Evolutionary conservation across 495 filamentous ascomycete genomes (phyloP), one percentile per base, ranked within the genome.

Genomic region (Neurospora sublineolata): DNA sequence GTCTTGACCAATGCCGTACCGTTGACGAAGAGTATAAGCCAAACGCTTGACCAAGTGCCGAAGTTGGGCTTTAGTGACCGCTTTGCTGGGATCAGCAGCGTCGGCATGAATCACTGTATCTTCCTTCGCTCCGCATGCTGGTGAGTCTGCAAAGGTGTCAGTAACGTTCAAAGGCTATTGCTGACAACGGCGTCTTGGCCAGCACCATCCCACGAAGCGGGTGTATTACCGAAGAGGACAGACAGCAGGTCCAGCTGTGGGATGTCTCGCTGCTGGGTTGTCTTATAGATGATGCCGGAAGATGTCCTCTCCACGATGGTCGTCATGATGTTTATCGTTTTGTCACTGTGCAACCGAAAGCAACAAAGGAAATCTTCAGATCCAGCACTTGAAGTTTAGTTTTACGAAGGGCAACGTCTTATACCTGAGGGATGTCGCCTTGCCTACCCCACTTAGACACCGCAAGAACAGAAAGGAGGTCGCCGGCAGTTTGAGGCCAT

Each of bases 251-350:
- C 73, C 12, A 72, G 67, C 20, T 71, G 38, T 3, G 73, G 73
- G 8, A 70, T 12, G 40, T 71, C 42, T n/a, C 73, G 60, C 7
- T 40, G 44, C 38, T 75, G 12, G 6, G 93, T 92, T 14, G 93
- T 94, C 86, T 97, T 96, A 87, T 92, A 97, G 80, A 93, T 92
- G 79, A 97, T 93, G 75, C 97, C 97, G 84, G 95, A 96, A 78
- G 86, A 90, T 82, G 94, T 94, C 83, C 94, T 97, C 75, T 94
- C 86, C 77, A 94, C 82, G 77, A 87, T 90, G 85, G 37, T 72
- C 12, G 46, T 37, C 70, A 76, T 74, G 4, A 4, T 60, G 27
- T 60, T 33, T 8, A 60, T 18, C 1, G 11, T 60, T 16, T 3
- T 27, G 52, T 60, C 14, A 4, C 23, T 60, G 12, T 16, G 12